Base-by-base conservation (phyloP, 2,329 filamentous ascomycete species). In the Hypocrella siamensis region DNA sequence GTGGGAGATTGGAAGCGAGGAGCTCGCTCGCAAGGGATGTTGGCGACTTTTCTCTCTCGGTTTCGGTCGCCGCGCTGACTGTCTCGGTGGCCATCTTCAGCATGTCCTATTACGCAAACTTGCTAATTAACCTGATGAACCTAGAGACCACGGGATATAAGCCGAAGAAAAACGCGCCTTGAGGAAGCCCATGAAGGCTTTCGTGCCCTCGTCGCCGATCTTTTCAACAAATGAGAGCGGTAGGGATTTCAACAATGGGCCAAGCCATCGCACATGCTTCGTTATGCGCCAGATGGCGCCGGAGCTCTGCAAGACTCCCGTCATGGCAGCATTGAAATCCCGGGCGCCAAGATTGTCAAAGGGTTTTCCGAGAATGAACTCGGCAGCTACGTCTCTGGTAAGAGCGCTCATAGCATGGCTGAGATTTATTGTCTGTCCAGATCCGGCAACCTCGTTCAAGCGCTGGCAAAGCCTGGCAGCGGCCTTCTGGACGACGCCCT, bases 1-100 rank as follows among this genome's bases (percentile, higher is more conserved):
- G 24, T 2, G 56, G 51, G 0, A 61, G 46, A n/a, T 38, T n/a
- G 17, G 19, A 19, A 14, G 27, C 16, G 14, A 38, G 29, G 31
- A 35, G 29, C 31, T 27, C 26, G 15, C 14, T 7, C 14, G 14
- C 26, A 5, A 27, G 26, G 14, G 26, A 27, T 15, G 3, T 27
- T n/a, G 10, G 10, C 14, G 10, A 8, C 14, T 27, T 15, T 11
- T 8, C 14, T 15, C 15, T 16, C 10, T 27, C 26, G 14, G 26
- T 7, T 7, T n/a, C 14, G 15, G 10, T n/a, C 10, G 26, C 26
- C 7, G 26, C 14, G 8, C 14, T 27, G 10, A 27, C 26, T 27
- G 26, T n/a, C 10, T 27, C 26, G 10, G 26, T 27, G 26, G 15
- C 26, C 10, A 27, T 27, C 7, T 7, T n/a, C 4, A 27, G 14